Conservation (phyloP, 768 basidiomycete species). For the Hydnomerulius pinastri region DNA sequence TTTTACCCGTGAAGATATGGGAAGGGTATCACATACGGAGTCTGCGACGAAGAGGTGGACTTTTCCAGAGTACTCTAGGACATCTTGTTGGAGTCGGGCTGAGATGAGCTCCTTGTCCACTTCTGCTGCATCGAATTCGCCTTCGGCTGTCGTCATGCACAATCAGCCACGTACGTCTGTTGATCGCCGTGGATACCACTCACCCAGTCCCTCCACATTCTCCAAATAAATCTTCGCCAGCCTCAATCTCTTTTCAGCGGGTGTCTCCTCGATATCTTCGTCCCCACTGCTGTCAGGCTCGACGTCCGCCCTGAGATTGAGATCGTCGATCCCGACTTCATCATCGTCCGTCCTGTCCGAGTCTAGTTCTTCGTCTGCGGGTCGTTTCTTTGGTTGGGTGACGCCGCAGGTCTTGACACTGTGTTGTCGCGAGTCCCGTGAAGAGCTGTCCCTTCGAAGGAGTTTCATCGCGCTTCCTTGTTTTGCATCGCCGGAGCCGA, state of each 20-base stretch:
- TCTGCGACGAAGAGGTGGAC: constrained; percentile 77
- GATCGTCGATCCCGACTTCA: constrained; percentile 48
- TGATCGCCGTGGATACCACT: too few species aligned
- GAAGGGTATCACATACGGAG: constrained; percentile 55
- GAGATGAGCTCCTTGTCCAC: too few species aligned
- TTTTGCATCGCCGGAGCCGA: constrained; percentile 27
- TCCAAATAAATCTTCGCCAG: constrained; percentile 87
- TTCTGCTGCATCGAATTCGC: too few species aligned
- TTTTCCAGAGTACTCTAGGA: constrained; percentile 84
- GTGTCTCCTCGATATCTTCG: too few species aligned
- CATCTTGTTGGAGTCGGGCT: too few species aligned
- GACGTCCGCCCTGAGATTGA: too few species aligned
- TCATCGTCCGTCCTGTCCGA: constrained; percentile 61
- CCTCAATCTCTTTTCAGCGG: constrained; percentile 85
- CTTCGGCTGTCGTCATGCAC: too few species aligned
- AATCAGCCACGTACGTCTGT: too few species aligned
- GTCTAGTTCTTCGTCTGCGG: constrained; percentile 59
- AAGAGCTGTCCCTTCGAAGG: too few species aligned
- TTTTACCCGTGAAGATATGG: background rate
- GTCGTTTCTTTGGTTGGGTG: constrained; percentile 15
- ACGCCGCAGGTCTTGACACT: constrained; percentile 18
- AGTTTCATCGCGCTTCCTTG: too few species aligned
- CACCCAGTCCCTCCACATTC: constrained; percentile 67
- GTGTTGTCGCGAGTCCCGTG: too few species aligned
- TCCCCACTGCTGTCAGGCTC: too few species aligned